Percentiles rank a stretch among this genome's conserved stretches.
Conservation (phyloP, 257 asterid genomes). For the Solanum arcanum region DNA sequence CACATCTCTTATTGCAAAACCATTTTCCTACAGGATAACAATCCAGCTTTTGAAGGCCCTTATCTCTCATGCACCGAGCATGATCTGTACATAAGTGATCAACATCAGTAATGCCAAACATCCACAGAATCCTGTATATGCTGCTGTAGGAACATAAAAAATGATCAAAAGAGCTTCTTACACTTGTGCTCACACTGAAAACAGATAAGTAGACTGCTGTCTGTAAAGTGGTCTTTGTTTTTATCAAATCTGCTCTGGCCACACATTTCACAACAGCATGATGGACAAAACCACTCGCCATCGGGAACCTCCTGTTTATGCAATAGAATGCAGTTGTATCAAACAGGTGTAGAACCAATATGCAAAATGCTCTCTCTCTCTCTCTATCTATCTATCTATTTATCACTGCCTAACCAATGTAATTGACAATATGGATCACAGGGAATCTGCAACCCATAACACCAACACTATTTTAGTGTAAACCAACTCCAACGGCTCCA, state of each 20-base stretch:
- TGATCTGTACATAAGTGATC: slow-evolving; percentile 40
- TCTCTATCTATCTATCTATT: not conserved
- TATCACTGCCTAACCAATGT: not conserved
- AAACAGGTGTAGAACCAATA: not conserved
- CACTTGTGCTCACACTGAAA: slow-evolving; percentile 66
- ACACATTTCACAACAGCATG: slow-evolving; percentile 71
- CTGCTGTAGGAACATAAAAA: not conserved
- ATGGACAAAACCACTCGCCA: slow-evolving; percentile 82
- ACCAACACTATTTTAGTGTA: not conserved
- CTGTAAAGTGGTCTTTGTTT: slow-evolving; percentile 11
- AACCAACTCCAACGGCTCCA: not conserved
- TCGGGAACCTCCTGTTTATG: slow-evolving; percentile 51
- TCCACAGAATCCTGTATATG: not conserved
- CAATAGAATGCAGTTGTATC: not conserved
- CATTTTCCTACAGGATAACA: slow-evolving; percentile 24
- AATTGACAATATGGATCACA: not conserved
- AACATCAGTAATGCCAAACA: not conserved
- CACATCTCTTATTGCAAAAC: slow-evolving; percentile 54
- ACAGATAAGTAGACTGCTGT: slow-evolving; percentile 26
- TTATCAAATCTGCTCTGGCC: slow-evolving; percentile 13
- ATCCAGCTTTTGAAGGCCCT: slow-evolving; percentile 16
- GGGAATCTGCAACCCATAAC: not conserved
- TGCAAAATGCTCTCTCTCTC: not conserved
- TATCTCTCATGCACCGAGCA: slow-evolving; percentile 29
- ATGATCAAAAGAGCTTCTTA: slow-evolving; percentile 23